Conservation (phyloP, 1,139 yeast species). For the Nakaseomyces bracarensis region DNA sequence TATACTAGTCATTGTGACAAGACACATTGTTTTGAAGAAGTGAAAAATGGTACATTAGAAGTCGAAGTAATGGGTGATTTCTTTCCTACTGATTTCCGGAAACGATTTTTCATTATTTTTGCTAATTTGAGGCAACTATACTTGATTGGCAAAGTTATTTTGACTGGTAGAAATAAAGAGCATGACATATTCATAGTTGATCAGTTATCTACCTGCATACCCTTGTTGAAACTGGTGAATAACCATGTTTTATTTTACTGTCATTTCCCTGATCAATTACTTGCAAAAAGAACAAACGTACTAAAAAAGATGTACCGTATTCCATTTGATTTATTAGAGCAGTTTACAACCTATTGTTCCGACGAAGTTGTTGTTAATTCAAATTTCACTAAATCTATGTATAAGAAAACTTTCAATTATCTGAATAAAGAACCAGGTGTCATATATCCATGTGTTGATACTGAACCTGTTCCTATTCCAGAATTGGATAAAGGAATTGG, state of each 20-base stretch:
- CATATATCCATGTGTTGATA: slow-evolving; percentile 82
- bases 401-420: slow-evolving; percentile 50
- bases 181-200: slow-evolving; percentile 78
- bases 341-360: slow-evolving; percentile 65
- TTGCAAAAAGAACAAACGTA: slow-evolving; percentile 51
- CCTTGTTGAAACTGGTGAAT: slow-evolving; percentile 48
- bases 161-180: slow-evolving; percentile 40
- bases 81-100: slow-evolving; percentile 60
- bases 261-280: slow-evolving; percentile 87
- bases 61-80: slow-evolving; percentile 76
- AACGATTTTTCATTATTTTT: slow-evolving; percentile 68
- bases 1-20: slow-evolving; percentile 87
- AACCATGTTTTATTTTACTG: slow-evolving; percentile 68
- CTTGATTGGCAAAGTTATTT: slow-evolving; percentile 44
- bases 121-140: slow-evolving; percentile 79
- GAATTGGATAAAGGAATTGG: slow-evolving; percentile 19
- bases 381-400: slow-evolving; percentile 65
- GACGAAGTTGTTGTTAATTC: slow-evolving; percentile 85
- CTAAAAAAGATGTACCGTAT: slow-evolving; percentile 59
- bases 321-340: slow-evolving; percentile 79
- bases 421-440: slow-evolving; percentile 47
- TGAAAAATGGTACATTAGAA: slow-evolving; percentile 44
- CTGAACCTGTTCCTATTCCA: slow-evolving; percentile 17
- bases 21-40: slow-evolving; percentile 85
- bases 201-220: slow-evolving; percentile 80